A percentile compares a stretch with the other conserved stretches of the same genome.
Conservation (phyloP, 805 yeast species). For the Yarrowia sp. region DNA sequence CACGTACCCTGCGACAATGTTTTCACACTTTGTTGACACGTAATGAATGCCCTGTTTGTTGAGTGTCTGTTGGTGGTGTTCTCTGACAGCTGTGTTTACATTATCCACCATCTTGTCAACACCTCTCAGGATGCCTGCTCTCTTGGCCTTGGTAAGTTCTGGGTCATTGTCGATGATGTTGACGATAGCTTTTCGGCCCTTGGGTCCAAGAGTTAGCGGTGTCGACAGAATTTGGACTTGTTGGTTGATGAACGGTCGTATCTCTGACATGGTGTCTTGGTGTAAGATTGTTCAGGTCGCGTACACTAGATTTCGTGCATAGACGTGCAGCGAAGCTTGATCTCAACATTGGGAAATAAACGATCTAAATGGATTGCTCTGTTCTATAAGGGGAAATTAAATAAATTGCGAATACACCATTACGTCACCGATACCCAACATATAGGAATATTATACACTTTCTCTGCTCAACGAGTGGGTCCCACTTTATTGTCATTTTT, state of each 20-base stretch:
- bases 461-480: too few relatives aligned
- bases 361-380: too few relatives aligned
- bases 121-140: background rate
- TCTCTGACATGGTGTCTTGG: background rate
- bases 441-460: too few relatives aligned
- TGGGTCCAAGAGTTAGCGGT: conserved; percentile 9
- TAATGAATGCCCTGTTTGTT: background rate
- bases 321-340: background rate
- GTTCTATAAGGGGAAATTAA: too few relatives aligned
- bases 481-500: too few relatives aligned
- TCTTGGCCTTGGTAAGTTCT: background rate
- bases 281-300: background rate
- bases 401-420: too few relatives aligned
- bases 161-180: background rate
- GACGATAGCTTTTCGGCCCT: background rate
- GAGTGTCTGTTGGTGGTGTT: background rate
- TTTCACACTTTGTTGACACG: conserved; percentile 24
- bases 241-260: conserved; percentile 7
- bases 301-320: background rate
- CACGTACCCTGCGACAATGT: background rate
- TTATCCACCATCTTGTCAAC: conserved; percentile 5
- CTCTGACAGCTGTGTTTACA: background rate
- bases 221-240: conserved; percentile 20
- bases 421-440: too few relatives aligned
- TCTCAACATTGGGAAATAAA: too few relatives aligned